These are phyloP conservation scores for Saturnispora serradocipensis DNA, from an alignment of 805 yeast species.

Conservation along the genomic window DNA sequence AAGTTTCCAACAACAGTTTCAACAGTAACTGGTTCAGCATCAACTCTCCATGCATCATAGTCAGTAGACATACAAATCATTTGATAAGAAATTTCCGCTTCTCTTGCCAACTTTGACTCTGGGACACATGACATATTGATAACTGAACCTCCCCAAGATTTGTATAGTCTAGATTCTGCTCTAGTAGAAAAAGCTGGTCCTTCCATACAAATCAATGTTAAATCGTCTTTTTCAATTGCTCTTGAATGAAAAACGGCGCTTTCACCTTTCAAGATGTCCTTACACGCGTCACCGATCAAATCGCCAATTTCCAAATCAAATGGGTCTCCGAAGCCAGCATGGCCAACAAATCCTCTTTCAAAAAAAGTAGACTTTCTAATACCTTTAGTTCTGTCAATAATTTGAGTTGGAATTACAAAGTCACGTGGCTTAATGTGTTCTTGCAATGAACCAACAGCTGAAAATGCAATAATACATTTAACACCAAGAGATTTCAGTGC, in stretches of 20 bases:
- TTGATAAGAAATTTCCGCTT: constrained; percentile 93
- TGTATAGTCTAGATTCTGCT: constrained; percentile 86
- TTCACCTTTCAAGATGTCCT: constrained; percentile 46
- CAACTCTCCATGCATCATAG: constrained; percentile 96
- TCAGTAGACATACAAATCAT: constrained; percentile 99
- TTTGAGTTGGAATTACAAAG: constrained; percentile 92
- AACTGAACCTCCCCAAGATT: constrained; percentile 84
- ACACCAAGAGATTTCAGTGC: constrained; percentile 86
- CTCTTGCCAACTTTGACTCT: constrained; percentile 95
- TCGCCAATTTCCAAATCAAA: constrained; percentile 69
- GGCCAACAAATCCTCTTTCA: constrained; percentile 91
- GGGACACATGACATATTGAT: constrained; percentile 97
- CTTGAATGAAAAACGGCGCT: constrained; percentile 58
- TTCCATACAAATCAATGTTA: constrained; percentile 93
- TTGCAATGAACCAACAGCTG: constrained; percentile 94
- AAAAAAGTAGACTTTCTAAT: constrained; percentile 83
- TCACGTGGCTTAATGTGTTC: constrained; percentile 87
- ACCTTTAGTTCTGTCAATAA: constrained; percentile 96
- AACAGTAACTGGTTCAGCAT: constrained; percentile 95
- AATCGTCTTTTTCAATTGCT: constrained; percentile 54
- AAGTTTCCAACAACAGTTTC: constrained; percentile 91
- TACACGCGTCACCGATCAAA: constrained; percentile 48
- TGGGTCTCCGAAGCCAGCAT: constrained; percentile 96
- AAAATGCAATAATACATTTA: constrained; percentile 80
- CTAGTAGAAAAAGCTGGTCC: constrained; percentile 98